Conservation (phyloP, 306 rosid species). For the Prunus dulcis region DNA sequence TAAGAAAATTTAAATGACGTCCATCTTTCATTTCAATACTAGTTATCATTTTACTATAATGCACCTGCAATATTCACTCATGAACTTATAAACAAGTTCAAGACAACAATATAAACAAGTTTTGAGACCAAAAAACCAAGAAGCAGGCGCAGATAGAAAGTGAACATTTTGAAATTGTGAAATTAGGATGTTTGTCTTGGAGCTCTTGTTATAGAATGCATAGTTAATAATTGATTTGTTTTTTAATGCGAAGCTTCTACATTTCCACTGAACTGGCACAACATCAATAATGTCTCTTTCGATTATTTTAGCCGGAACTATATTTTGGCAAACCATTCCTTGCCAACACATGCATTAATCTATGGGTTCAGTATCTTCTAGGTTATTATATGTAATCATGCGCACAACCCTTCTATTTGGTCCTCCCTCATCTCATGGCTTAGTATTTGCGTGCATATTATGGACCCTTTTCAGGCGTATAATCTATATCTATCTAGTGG, state of each 20-base stretch:
- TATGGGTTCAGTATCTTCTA: too few species aligned
- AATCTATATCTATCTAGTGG: too few species aligned
- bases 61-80: neutral
- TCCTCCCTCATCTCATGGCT: too few species aligned
- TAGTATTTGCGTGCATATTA: too few species aligned
- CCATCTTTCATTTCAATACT: neutral
- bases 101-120: neutral
- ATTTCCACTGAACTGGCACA: neutral
- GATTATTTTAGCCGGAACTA: too few species aligned
- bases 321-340: too few species aligned
- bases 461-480: too few species aligned
- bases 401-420: too few species aligned
- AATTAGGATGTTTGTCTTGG: neutral
- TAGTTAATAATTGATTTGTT: neutral
- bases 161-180: neutral
- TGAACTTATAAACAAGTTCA: neutral
- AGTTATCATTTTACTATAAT: neutral
- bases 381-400: too few species aligned
- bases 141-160: neutral
- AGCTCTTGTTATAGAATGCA: neutral
- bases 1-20: neutral
- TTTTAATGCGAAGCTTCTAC: neutral
- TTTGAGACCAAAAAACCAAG: neutral
- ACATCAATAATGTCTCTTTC: neutral
- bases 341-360: too few species aligned